Base-by-base conservation (phyloP, 2,329 filamentous ascomycete species). In the Elsinoe ampelina region DNA sequence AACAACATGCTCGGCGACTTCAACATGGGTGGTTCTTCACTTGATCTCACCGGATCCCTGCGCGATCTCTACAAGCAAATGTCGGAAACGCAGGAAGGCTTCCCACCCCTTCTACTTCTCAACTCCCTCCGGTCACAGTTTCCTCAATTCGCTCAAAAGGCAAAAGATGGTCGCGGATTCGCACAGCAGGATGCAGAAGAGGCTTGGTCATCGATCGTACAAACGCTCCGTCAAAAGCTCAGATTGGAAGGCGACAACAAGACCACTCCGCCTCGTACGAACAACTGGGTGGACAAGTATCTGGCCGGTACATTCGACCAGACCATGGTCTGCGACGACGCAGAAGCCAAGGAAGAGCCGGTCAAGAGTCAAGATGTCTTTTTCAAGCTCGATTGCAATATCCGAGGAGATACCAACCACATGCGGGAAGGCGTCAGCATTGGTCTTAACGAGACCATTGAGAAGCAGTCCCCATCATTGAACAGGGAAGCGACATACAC, bases 141-240 rank as follows among this genome's bases (percentile, higher is more conserved):
- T 67, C 93, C 93, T 8, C 93, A 97, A 68, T 98, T 98, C 68
- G 90, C 89, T 10, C 90, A 98, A 73, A 86, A 83, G 66, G 83
- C 89, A 57, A 91, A 88, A 69, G 85, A 85, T 32, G 87, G 89
- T 19, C 79, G 85, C 58, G 90, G 88, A 5, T 97, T 86, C 67
- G 91, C 93, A n/a, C 93, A 98, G 72, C 93, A 98, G 73, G 93
- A 98, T 74, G 93, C 93, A 1, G 93, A 98, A 71, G 93, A 98
- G 72, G 93, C 92, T 47, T 98, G 92, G 90, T 93, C 92, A 17
- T 92, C 97, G 69, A 95, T 98, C 60, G 75, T 98, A 5, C 83
- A 86, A 43, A 87, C 92, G 66, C 75, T 98, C 36, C 83, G 86
- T 60, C 81, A 87, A 65, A 92, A 88, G 68, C 74, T 97, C 52